These are phyloP conservation scores for Sporisorium exsertum DNA, from an alignment of 1,284 basidiomycete species.

Conservation along the genomic window DNA sequence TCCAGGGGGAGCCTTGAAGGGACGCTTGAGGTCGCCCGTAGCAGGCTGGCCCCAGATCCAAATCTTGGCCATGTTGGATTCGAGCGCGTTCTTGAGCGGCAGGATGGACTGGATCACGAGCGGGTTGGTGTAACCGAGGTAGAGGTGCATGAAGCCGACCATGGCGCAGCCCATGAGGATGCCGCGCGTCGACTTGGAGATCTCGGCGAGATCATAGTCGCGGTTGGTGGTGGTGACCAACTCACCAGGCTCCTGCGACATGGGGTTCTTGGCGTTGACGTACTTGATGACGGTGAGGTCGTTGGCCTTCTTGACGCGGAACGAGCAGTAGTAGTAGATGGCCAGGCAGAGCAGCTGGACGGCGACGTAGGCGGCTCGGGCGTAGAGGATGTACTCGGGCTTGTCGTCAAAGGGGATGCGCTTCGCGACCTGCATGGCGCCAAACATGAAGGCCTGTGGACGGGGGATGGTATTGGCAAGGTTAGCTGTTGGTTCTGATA, in stretches of 20 bases:
- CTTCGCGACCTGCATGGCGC: conserved; percentile 77
- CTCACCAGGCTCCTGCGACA: conserved; percentile 78
- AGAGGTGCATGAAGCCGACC: conserved; percentile 69
- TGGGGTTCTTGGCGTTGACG: conserved; percentile 71
- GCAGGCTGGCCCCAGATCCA: conserved; percentile 71
- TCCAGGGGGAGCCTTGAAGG: conserved; percentile 85
- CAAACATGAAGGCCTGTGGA: conserved; percentile 56
- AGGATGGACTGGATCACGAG: conserved; percentile 68
- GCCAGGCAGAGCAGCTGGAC: conserved; percentile 79
- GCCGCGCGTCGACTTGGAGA: conserved; percentile 81
- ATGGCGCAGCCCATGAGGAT: conserved; percentile 70
- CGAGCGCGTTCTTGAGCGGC: conserved; percentile 68
- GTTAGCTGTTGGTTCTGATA: not conserved
- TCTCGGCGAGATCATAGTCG: conserved; percentile 91
- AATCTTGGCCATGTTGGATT: conserved; percentile 68
- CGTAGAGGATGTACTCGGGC: conserved; percentile 82
- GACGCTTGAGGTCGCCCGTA: conserved; percentile 88
- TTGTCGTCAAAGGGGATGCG: conserved; percentile 89
- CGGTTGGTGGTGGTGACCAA: conserved; percentile 90
- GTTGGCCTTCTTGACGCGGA: conserved; percentile 84
- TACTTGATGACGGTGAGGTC: conserved; percentile 96
- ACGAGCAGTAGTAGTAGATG: conserved; percentile 80
- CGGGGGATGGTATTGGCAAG: not conserved
- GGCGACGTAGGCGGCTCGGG: conserved; percentile 83
- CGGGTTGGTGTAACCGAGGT: conserved; percentile 69